A percentile compares a stretch with the other conserved stretches of the same genome.
phyloP scores from a whole-genome alignment of 345 rosid species.

The Boechera stricta region DNA sequence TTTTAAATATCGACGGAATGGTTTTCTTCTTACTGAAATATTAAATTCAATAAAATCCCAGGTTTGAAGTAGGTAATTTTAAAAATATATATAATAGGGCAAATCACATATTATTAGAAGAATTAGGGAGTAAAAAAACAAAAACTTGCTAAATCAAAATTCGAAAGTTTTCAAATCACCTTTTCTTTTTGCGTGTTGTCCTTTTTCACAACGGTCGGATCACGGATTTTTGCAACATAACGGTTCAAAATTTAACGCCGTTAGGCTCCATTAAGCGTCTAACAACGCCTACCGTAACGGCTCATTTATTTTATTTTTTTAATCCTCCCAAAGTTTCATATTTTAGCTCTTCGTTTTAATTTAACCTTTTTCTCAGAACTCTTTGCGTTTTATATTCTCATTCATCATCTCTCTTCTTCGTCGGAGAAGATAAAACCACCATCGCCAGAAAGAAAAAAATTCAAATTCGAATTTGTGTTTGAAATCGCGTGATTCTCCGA shows the following conservation, averaged over 20 bases:
- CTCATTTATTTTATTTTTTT: constrained; percentile 13
- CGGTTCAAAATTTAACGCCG: constrained; percentile 43
- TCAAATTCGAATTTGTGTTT: background rate
- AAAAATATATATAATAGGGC: no score
- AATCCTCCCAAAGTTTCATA: constrained; percentile 2
- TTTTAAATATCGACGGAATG: no score
- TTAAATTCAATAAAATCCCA: no score
- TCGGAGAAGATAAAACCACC: constrained; percentile 7
- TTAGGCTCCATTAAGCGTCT: constrained; percentile 1
- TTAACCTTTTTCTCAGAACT: constrained; percentile 23
- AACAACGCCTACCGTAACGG: constrained; percentile 49
- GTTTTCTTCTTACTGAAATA: no score
- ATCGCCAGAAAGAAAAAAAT: constrained; percentile 2
- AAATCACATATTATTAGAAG: background rate
- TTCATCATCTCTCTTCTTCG: constrained; percentile 8
- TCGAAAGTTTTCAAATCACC: constrained; percentile 39
- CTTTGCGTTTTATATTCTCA: constrained; percentile 13
- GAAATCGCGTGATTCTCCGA: constrained; percentile 16
- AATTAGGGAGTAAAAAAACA: constrained; percentile 5
- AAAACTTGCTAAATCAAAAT: background rate
- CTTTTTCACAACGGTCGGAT: constrained; percentile 50
- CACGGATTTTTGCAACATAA: constrained; percentile 43
- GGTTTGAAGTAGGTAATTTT: no score
- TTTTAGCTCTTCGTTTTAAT: background rate
- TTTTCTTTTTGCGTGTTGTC: constrained; percentile 36